phyloP scores from a whole-genome alignment of 2,329 filamentous ascomycete genomes.

The Lachnellula arida region DNA sequence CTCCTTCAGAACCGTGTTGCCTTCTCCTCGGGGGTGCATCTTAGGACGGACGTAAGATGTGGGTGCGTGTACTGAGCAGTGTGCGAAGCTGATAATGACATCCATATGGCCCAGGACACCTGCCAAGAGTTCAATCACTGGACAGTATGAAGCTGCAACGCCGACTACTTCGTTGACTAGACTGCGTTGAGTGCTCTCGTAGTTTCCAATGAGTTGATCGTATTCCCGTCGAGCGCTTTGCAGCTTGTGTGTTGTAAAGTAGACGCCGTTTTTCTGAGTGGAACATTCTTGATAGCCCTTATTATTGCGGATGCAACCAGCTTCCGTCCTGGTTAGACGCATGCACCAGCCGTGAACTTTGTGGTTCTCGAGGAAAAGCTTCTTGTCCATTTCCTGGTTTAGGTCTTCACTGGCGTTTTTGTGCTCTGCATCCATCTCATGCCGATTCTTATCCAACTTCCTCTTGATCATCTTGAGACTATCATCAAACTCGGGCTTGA shows the following conservation, averaged over 20 bases:
- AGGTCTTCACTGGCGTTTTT: constrained; percentile 72
- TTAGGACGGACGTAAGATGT: constrained; percentile 86
- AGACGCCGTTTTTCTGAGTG: constrained; percentile 98
- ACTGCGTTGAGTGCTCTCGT: constrained; percentile 89
- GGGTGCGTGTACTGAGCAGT: constrained; percentile 88
- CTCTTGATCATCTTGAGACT: constrained; percentile 80
- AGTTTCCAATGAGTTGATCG: constrained; percentile 89
- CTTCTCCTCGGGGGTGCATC: constrained; percentile 82
- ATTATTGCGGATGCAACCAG: constrained; percentile 89
- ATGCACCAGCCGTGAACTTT: constrained; percentile 96
- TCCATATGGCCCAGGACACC: constrained; percentile 88
- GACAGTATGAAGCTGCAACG: constrained; percentile 91
- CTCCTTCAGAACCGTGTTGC: constrained; percentile 85
- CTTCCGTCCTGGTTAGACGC: constrained; percentile 84
- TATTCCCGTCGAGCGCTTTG: constrained; percentile 81
- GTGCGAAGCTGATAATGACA: constrained; percentile 90
- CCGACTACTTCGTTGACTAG: constrained; percentile 88
- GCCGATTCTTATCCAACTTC: constrained; percentile 78
- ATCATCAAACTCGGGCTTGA: constrained; percentile 97
- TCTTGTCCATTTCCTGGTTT: constrained; percentile 92
- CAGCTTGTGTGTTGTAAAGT: constrained; percentile 85
- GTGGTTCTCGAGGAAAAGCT: constrained; percentile 96
- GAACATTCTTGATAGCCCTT: constrained; percentile 88
- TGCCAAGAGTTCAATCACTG: constrained; percentile 84
- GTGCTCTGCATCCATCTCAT: constrained; percentile 82